phyloP scores from a whole-genome alignment of 176 grass and related monocot species.

The Pontederia paniculata region DNA sequence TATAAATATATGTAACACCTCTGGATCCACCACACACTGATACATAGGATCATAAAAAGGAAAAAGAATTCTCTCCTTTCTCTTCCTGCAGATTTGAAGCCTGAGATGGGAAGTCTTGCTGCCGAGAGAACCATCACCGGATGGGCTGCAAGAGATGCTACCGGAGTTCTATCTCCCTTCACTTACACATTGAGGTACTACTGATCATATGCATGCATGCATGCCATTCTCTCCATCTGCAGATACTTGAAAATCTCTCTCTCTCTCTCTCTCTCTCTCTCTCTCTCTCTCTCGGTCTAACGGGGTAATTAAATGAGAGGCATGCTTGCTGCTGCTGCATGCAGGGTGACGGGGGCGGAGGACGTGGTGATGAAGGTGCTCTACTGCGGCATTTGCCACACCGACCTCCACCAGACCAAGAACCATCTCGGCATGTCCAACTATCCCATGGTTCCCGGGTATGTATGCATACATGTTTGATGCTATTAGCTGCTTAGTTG shows the following conservation, averaged over 20 bases:
- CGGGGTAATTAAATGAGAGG: no score
- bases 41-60: no score
- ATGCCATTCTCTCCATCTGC: no score
- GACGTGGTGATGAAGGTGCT: conserved; percentile 84
- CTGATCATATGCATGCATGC: no score
- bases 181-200: conserved; percentile 58
- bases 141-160: conserved; percentile 74
- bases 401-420: conserved; percentile 83
- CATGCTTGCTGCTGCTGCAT: no score
- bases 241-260: no score
- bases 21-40: no score
- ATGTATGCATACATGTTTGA: conserved; percentile 7
- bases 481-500: not conserved
- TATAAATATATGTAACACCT: no score
- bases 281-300: no score
- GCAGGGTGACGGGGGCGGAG: conserved; percentile 62
- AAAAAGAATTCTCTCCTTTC: no score
- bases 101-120: conserved; percentile 55
- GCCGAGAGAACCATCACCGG: conserved; percentile 48
- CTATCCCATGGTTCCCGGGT: conserved; percentile 98
- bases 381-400: conserved; percentile 89
- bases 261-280: no score
- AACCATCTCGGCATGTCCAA: conserved; percentile 84
- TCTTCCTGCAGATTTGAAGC: no score
- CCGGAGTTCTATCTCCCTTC: conserved; percentile 73